Percentiles rank a stretch among this genome's conserved stretches.
Conservation (phyloP, 2,329 filamentous ascomycete species). For the Diplocarpon mali region DNA sequence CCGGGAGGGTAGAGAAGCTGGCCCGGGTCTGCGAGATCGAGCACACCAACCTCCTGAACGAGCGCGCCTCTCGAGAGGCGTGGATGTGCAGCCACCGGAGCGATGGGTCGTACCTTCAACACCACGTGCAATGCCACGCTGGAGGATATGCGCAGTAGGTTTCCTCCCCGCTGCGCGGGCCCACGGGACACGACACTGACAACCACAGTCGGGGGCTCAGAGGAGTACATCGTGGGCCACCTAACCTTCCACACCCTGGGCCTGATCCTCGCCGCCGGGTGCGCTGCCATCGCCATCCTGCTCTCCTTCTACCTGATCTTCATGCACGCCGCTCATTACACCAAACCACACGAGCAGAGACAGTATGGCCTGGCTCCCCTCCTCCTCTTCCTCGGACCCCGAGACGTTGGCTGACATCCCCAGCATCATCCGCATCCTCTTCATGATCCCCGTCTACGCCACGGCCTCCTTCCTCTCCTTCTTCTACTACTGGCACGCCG, state of each 20-base stretch:
- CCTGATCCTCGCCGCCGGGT: conserved; percentile 38
- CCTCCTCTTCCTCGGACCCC: neutral
- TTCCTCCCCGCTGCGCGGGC: neutral
- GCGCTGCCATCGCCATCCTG: conserved; percentile 39
- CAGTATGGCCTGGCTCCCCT: conserved; percentile 36
- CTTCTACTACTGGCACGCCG: conserved; percentile 62
- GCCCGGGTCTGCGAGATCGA: no score
- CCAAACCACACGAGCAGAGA: conserved; percentile 47
- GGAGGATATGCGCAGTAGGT: conserved; percentile 28
- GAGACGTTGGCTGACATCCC: conserved; percentile 6
- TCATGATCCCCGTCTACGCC: conserved; percentile 78
- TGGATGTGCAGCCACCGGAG: conserved; percentile 15
- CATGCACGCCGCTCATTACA: conserved; percentile 50
- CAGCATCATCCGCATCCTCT: conserved; percentile 72
- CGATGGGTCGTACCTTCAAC: conserved; percentile 19
- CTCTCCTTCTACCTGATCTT: conserved; percentile 45
- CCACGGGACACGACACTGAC: conserved; percentile 12
- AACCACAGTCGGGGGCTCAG: conserved; percentile 28
- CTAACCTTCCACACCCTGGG: conserved; percentile 46
- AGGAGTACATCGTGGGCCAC: conserved; percentile 35
- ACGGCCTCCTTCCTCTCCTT: conserved; percentile 64
- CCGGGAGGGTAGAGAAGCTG: no score
- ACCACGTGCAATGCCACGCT: conserved; percentile 28
- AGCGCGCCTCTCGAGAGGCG: neutral
- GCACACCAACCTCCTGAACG: no score